Conservation (phyloP, 106 monocot species). For the Hemerocallis citrina region DNA sequence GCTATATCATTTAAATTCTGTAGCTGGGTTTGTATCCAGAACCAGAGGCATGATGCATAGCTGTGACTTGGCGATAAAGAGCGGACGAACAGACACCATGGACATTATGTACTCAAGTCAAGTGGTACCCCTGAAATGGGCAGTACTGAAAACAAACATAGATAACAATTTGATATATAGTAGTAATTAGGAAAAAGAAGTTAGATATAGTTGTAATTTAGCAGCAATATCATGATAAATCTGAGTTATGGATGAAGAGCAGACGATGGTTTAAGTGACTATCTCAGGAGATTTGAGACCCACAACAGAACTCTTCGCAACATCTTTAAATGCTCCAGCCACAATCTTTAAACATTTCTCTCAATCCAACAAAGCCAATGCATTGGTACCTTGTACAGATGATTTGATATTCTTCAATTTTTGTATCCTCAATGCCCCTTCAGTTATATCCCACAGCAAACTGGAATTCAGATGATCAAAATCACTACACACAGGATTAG, state of each 20-base stretch:
- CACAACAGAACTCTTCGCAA: slow-evolving; percentile 60
- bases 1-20: no score
- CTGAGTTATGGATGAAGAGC: neutral
- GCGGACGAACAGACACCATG: slow-evolving; percentile 86
- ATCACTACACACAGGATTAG: no score
- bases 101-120: slow-evolving; percentile 50
- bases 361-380: slow-evolving; percentile 49
- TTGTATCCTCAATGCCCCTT: slow-evolving; percentile 76
- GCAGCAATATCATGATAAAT: neutral
- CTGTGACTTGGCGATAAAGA: slow-evolving; percentile 70
- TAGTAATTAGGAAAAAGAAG: no score
- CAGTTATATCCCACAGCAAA: slow-evolving; percentile 96
- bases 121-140: slow-evolving; percentile 65
- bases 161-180: neutral
- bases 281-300: slow-evolving; percentile 95
- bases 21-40: slow-evolving; percentile 23
- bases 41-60: slow-evolving; percentile 53
- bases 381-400: slow-evolving; percentile 4
- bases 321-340: slow-evolving; percentile 59
- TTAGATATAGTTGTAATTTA: neutral
- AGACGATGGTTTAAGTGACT: slow-evolving; percentile 4
- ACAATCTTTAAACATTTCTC: slow-evolving; percentile 75
- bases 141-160: slow-evolving; percentile 62
- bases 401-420: slow-evolving; percentile 33
- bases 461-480: slow-evolving; percentile 27